phyloP scores from a whole-genome alignment of 2,329 filamentous ascomycete species.

The Fusarium keratoplasticum region DNA sequence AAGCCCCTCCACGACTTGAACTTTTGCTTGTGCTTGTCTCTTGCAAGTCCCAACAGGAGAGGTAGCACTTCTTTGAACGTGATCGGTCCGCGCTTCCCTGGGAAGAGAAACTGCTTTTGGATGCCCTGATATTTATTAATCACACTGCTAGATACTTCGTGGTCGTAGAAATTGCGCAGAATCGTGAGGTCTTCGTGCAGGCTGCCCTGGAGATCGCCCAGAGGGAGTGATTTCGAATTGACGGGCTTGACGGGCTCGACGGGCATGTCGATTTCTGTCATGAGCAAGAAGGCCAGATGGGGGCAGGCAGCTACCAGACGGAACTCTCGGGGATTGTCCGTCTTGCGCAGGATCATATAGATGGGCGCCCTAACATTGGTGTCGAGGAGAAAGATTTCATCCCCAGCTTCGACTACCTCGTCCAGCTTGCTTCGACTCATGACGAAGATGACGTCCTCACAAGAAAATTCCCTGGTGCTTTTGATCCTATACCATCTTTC shows the following conservation, averaged over 20 bases:
- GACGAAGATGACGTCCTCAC: no score
- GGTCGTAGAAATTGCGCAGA: not conserved
- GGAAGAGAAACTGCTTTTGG: not conserved
- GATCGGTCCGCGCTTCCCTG: not conserved
- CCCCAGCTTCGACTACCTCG: not conserved
- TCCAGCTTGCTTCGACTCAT: not conserved
- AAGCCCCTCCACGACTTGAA: not conserved
- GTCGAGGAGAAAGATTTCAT: not conserved
- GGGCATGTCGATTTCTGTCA: no score
- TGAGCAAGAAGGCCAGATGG: not conserved
- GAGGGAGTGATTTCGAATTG: not conserved
- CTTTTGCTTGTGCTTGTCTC: not conserved
- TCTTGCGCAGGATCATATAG: not conserved
- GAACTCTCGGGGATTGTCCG: not conserved
- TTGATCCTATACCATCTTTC: not conserved
- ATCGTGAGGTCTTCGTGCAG: not conserved
- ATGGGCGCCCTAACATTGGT: not conserved
- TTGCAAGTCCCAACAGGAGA: not conserved
- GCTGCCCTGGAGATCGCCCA: not conserved
- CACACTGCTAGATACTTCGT: not conserved
- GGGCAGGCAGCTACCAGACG: not conserved
- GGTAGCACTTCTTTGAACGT: not conserved
- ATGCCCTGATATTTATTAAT: rapidly evolving
- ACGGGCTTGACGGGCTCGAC: no score
- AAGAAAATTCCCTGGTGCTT: no score